A percentile compares a stretch with the other conserved stretches of the same genome.
Conservation (phyloP, 2,329 filamentous ascomycete genomes). For the Rhynchosporium graminicola region DNA sequence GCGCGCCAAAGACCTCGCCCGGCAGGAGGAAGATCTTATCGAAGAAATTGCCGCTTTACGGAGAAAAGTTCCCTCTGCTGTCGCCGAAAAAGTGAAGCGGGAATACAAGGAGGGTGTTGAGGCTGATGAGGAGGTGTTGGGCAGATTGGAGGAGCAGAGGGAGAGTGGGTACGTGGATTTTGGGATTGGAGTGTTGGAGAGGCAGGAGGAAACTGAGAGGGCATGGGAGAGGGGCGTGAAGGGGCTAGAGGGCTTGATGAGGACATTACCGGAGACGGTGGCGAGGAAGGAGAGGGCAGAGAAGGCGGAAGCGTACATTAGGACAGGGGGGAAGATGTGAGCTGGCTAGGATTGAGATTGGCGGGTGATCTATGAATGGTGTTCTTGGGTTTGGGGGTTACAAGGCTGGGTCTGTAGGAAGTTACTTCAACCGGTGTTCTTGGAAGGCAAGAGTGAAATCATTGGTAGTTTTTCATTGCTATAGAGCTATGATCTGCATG, state of each 20-base stretch:
- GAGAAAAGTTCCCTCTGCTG: constrained; percentile 28
- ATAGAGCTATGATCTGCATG: not conserved
- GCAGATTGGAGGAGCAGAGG: constrained; percentile 25
- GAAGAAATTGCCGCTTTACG: constrained; percentile 57
- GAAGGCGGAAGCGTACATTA: constrained; percentile 48
- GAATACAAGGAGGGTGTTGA: constrained; percentile 28
- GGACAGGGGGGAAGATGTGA: constrained; percentile 24
- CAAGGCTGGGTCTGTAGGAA: too few relatives aligned
- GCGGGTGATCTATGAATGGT: not conserved
- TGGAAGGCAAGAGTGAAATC: not conserved
- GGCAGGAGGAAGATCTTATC: constrained; percentile 63
- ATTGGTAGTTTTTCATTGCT: not conserved
- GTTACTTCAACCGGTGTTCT: too few relatives aligned
- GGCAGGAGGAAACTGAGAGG: constrained; percentile 50
- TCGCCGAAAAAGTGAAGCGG: constrained; percentile 31
- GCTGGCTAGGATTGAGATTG: not conserved
- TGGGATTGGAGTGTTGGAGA: constrained; percentile 44
- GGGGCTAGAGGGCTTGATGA: constrained; percentile 55
- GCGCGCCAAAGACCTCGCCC: constrained; percentile 60
- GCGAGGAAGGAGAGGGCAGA: constrained; percentile 66
- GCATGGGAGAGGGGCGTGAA: constrained; percentile 51
- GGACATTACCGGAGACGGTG: constrained; percentile 61
- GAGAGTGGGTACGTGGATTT: constrained; percentile 33
- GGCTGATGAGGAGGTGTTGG: constrained; percentile 30
- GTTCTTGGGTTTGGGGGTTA: constrained; percentile 1